phyloP scores from a whole-genome alignment of 140 eudicot species.

The Stevia rebaudiana region DNA sequence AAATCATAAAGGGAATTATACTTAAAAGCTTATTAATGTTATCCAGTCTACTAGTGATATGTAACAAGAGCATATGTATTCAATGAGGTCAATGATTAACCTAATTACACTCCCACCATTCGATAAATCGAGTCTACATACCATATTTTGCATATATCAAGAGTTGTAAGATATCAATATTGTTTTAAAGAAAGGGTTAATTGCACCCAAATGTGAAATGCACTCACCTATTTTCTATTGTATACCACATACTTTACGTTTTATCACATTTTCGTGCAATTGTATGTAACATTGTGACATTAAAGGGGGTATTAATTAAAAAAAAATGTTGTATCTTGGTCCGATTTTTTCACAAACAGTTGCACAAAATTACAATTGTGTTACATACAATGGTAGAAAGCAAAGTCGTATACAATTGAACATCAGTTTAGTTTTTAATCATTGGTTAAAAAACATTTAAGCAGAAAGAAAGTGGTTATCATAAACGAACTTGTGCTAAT shows the following conservation, averaged over 20 bases:
- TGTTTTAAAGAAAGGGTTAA: background rate
- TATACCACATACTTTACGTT: background rate
- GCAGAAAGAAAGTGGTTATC: background rate
- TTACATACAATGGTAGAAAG: background rate
- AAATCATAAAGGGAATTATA: background rate
- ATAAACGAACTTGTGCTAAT: background rate
- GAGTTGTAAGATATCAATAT: background rate
- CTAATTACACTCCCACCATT: background rate
- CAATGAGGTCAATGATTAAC: background rate
- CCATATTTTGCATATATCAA: background rate
- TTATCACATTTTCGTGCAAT: background rate
- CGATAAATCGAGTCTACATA: background rate
- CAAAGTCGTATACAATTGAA: background rate
- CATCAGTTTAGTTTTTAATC: background rate
- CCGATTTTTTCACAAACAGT: background rate
- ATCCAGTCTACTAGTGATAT: constrained; percentile 3
- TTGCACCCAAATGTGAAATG: background rate
- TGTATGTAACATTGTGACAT: background rate
- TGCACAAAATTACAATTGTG: background rate
- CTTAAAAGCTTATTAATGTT: constrained; percentile 1
- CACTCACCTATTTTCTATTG: background rate
- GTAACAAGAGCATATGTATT: background rate
- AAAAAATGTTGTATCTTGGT: background rate
- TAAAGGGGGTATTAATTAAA: background rate
- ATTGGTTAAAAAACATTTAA: background rate